phyloP scores from a whole-genome alignment of 768 basidiomycete species.

The Pisolithus microcarpus region DNA sequence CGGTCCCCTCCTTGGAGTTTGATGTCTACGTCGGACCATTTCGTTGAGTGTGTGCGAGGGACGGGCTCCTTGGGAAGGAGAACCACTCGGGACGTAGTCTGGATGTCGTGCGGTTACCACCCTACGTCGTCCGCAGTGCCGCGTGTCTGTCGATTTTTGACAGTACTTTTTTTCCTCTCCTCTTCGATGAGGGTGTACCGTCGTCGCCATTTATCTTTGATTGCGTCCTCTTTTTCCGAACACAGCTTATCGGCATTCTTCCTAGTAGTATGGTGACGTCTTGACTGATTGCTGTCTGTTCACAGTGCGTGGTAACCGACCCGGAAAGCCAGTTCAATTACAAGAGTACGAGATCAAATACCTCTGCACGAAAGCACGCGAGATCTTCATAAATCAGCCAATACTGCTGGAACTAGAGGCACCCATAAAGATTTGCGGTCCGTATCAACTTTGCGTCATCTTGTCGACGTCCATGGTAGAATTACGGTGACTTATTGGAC shows the following conservation, averaged over 20 bases:
- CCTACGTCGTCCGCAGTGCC: not conserved
- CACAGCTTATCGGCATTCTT: constrained; percentile 7
- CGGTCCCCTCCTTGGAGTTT: constrained; percentile 3
- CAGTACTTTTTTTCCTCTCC: not conserved
- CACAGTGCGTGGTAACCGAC: constrained; percentile 93
- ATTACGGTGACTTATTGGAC: constrained; percentile 19
- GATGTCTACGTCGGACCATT: not conserved
- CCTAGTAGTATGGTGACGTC: constrained; percentile 14
- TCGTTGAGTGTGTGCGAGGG: not conserved
- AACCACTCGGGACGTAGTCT: not conserved
- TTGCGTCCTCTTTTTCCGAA: too few relatives aligned
- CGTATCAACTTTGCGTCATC: constrained; percentile 26
- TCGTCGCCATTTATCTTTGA: too few relatives aligned
- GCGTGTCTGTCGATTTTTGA: constrained; percentile 1
- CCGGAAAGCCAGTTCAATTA: constrained; percentile 95
- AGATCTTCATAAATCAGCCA: constrained; percentile 99
- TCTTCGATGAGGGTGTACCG: too few relatives aligned
- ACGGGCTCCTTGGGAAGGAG: not conserved
- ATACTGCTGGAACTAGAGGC: constrained; percentile 97
- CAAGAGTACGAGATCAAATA: constrained; percentile 99
- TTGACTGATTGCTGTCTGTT: constrained; percentile 16
- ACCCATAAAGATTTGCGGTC: constrained; percentile 99
- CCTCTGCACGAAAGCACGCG: constrained; percentile 95
- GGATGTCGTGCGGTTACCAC: not conserved
- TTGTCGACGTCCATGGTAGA: too few relatives aligned